phyloP scores from a whole-genome alignment of 495 filamentous ascomycete genomes.

The Halenospora varia region DNA sequence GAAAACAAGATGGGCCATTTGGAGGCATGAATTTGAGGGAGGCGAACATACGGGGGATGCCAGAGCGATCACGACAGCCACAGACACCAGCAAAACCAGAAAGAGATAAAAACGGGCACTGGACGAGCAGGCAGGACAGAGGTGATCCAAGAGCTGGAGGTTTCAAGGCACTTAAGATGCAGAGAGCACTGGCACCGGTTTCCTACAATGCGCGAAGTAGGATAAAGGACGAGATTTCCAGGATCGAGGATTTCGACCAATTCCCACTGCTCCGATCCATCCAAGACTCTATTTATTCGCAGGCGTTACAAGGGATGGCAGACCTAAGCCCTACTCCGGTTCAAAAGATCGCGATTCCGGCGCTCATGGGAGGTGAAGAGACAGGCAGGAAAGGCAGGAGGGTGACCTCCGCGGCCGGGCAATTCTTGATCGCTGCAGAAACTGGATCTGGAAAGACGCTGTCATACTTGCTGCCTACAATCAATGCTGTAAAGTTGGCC shows the following conservation, averaged over 20 bases:
- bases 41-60: slow-evolving; percentile 46
- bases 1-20: slow-evolving; percentile 57
- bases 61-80: slow-evolving; percentile 26
- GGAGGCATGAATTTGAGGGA: slow-evolving; percentile 73
- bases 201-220: slow-evolving; percentile 65
- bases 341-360: slow-evolving; percentile 82
- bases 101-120: slow-evolving; percentile 33
- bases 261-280: slow-evolving; percentile 71
- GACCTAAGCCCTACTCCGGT: slow-evolving; percentile 80
- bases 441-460: slow-evolving; percentile 97
- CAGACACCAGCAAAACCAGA: slow-evolving; percentile 24
- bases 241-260: slow-evolving; percentile 71
- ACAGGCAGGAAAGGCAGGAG: slow-evolving; percentile 1
- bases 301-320: slow-evolving; percentile 66
- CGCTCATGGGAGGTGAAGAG: slow-evolving; percentile 52
- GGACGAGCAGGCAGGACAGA: slow-evolving; percentile 27
- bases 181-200: slow-evolving; percentile 67
- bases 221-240: slow-evolving; percentile 65
- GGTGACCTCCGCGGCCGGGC: slow-evolving; percentile 44
- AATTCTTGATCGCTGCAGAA: slow-evolving; percentile 89
- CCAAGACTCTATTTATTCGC: slow-evolving; percentile 63
- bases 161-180: slow-evolving; percentile 95
- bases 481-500: slow-evolving; percentile 77
- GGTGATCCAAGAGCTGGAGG: slow-evolving; percentile 29
- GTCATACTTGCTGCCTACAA: slow-evolving; percentile 77